These are phyloP conservation scores for Peronospora tabacina DNA, from an alignment of 352 stramenopile genomes.

Conservation along the genomic window DNA sequence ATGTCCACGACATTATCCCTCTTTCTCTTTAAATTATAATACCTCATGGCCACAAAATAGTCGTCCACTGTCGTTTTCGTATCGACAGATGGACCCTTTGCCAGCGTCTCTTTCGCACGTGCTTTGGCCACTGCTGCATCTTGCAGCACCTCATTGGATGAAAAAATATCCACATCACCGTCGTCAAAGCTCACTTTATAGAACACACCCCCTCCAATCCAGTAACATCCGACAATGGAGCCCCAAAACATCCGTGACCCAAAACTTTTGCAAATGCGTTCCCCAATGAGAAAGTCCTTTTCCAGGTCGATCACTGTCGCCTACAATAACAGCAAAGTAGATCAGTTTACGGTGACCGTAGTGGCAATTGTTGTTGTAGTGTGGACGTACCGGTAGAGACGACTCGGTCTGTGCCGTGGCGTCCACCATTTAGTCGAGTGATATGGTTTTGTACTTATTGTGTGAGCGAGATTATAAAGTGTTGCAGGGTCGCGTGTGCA, in stretches of 20 bases:
- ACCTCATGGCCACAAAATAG: slow-evolving; percentile 30
- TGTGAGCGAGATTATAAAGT: too few species aligned
- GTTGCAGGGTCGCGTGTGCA: too few species aligned
- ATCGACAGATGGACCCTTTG: neutral
- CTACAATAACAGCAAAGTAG: slow-evolving; percentile 1
- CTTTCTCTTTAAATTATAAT: slow-evolving; percentile 38
- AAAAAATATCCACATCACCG: slow-evolving; percentile 69
- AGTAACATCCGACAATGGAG: slow-evolving; percentile 47
- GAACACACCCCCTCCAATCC: slow-evolving; percentile 40
- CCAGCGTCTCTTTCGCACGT: slow-evolving; percentile 22
- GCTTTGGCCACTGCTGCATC: slow-evolving; percentile 36
- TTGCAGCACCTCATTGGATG: slow-evolving; percentile 39
- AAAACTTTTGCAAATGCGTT: slow-evolving; percentile 64
- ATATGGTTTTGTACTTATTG: too few species aligned
- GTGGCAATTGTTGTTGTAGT: neutral
- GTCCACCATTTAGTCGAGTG: slow-evolving; percentile 14
- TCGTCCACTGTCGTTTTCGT: neutral
- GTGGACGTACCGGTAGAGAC: slow-evolving; percentile 8
- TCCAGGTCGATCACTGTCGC: slow-evolving; percentile 15
- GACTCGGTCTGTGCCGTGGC: slow-evolving; percentile 20
- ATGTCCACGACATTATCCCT: slow-evolving; percentile 17
- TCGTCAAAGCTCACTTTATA: slow-evolving; percentile 83
- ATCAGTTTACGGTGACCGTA: neutral
- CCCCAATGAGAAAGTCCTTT: slow-evolving; percentile 22
- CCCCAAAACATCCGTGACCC: slow-evolving; percentile 62